Base-by-base conservation (phyloP, 495 filamentous ascomycete genomes). In the Xylaria curta region DNA sequence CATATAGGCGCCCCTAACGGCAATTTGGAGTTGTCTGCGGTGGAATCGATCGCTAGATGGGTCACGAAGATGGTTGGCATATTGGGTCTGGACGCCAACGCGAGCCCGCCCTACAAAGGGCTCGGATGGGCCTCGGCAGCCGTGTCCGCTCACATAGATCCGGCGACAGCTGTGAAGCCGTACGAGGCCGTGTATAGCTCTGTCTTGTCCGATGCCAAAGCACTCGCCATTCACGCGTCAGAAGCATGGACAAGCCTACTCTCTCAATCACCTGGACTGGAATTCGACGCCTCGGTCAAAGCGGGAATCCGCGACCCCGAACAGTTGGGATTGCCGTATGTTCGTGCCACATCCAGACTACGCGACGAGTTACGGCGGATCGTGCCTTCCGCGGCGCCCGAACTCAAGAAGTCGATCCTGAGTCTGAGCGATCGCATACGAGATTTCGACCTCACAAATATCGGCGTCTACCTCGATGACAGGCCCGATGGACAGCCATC, bases 401-500 rank as follows among this genome's bases (percentile, higher is more conserved):
- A 88, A 24, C 82, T 83, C 1, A 91, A 91, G 78, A 86, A 91
- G 15, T 82, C 82, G 4, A 80, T 95, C 17, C 85, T 94, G 7
- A 72, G 85, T 0, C 87, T 97, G 58, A 94, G 91, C 74, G 95
- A 97, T 76, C 85, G 87, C 6, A 87, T 98, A 59, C 92, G 95
- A 33, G 91, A 98, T 75, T 82, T 88, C 33, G 89, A 93, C 66
- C 89, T 98, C 40, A 93, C 91, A 64, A 87, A 93, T 60, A 83
- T 95, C 0, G 93, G 90, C 24, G 89, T 98, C 28, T 94, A 96
- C 72, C 90, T 98, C 12, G 95, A 98, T 76, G 95, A 98, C 76
- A 90, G 93, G 19, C 72, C 76, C 15, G 85, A 85, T 44, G 85
- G 85, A 46, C 85, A 86, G 71, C 90, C 92, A 0, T 93, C 95